Evolutionary conservation across 2,329 filamentous ascomycete species (phyloP).

Genomic region (Xylariaceae sp.): DNA sequence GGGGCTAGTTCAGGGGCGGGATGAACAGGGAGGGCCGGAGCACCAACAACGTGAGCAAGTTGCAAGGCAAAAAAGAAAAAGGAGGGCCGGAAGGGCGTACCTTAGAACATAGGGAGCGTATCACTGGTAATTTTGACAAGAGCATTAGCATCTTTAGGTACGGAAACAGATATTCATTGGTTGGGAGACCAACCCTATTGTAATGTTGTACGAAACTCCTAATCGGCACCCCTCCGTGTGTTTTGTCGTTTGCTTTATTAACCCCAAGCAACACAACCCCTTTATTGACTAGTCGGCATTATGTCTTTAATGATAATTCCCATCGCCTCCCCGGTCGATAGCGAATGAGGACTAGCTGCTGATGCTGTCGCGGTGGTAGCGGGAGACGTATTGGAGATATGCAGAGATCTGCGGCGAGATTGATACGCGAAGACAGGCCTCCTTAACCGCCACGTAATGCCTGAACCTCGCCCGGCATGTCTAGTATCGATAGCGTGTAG

Average conservation of each 20-base stretch:
- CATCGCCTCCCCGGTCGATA: not conserved
- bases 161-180: constrained; percentile 19
- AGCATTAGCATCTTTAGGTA: constrained; percentile 32
- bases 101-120: constrained; percentile 13
- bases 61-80: not conserved
- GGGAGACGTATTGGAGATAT: too few species aligned
- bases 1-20: not conserved
- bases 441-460: not conserved
- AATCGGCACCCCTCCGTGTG: not conserved
- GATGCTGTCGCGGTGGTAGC: not conserved
- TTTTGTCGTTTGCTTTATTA: not conserved
- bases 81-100: constrained; percentile 19
- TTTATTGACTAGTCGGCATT: not conserved
- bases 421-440: not conserved
- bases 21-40: not conserved
- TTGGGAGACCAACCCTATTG: constrained; percentile 39
- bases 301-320: not conserved
- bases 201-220: not conserved
- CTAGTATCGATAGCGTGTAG: constrained; percentile 33
- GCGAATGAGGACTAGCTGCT: not conserved
- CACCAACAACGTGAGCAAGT: not conserved
- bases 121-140: constrained; percentile 23
- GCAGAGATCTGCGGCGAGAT: not conserved
- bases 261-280: not conserved
- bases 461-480: not conserved